phyloP scores from a whole-genome alignment of 2,329 filamentous ascomycete genomes.

The Sporothrix schenckii region DNA sequence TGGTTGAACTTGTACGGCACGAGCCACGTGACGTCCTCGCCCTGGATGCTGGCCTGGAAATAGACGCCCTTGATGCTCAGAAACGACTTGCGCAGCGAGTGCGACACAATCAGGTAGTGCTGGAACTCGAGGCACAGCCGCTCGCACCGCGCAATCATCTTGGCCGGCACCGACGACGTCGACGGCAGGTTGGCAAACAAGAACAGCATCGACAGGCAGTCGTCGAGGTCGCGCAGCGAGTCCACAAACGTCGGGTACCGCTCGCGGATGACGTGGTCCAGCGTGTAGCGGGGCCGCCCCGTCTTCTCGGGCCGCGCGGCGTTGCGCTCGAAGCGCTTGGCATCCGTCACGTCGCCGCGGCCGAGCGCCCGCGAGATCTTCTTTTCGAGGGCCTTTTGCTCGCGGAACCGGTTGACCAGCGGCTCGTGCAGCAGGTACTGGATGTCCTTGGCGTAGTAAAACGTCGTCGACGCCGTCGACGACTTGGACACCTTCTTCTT shows the following conservation, averaged over 20 bases:
- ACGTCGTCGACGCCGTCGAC: slow-evolving; percentile 87
- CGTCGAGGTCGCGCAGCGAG: slow-evolving; percentile 90
- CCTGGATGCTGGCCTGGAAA: slow-evolving; percentile 96
- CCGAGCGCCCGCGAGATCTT: slow-evolving; percentile 94
- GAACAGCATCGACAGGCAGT: slow-evolving; percentile 95
- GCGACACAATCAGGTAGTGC: slow-evolving; percentile 92
- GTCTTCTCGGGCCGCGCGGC: slow-evolving; percentile 87
- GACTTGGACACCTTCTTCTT: slow-evolving; percentile 96
- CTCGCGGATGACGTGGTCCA: slow-evolving; percentile 97
- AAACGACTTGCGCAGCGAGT: slow-evolving; percentile 93
- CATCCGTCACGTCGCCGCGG: slow-evolving; percentile 86
- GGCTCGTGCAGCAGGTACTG: slow-evolving; percentile 98
- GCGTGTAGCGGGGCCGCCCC: slow-evolving; percentile 82
- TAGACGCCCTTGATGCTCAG: slow-evolving; percentile 99
- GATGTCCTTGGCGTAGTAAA: slow-evolving; percentile 91
- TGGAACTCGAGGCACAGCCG: slow-evolving; percentile 93
- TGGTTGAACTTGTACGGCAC: slow-evolving; percentile 99
- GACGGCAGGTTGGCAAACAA: slow-evolving; percentile 96
- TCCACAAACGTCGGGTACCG: slow-evolving; percentile 97
- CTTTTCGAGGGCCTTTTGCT: slow-evolving; percentile 95
- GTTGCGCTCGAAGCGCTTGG: slow-evolving; percentile 82
- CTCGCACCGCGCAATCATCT: slow-evolving; percentile 95
- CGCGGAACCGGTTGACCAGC: slow-evolving; percentile 89
- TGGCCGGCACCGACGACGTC: slow-evolving; percentile 83
- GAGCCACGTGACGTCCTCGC: slow-evolving; percentile 95